Evolutionary conservation across 495 filamentous ascomycete genomes (phyloP), one percentile per base, ranked within the genome.

Genomic region (Penicillium robsamsonii): DNA sequence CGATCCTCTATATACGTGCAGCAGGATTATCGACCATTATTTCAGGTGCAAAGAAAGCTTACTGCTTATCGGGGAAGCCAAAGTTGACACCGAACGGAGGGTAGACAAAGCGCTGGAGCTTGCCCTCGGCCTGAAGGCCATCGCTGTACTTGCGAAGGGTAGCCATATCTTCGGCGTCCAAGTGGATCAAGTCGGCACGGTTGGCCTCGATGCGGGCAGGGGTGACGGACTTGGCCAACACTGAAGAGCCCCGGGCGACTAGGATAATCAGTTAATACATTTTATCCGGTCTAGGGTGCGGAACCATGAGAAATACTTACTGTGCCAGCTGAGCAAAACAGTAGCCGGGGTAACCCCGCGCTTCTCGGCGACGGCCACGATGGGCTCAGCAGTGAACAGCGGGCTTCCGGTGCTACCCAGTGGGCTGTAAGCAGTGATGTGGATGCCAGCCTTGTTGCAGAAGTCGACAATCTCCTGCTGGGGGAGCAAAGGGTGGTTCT

Each of bases 381-480:
- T 83, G 1, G 82, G 79, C 71, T 85, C 84, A 3, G 86, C 84
- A 30, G 79, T 81, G 67, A 91, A 76, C 44, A 92, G 66, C 44
- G 88, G 89, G 46, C 85, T 83, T 2, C 89, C 90, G 11, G 88
- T 91, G 72, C 87, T 90, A 11, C 90, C 89, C 0, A 92, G 71
- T 15, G 88, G 88, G 59, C 82, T 86, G 69, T 91, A 92, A 8
- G 88, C 88, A 30, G 88, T 87, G 62, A 92, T 70, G 62, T 87
- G 84, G 52, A 91, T 91, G 33, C 87, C 87, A 74, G 87, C 87
- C 53, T 78, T 73, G 45, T 79, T 82, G 75, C 87, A 91, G 57
- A 86, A 81, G 66, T 91, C 87, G 35, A 90, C 85, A 62, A 92
- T 87, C 63, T 94, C 89, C 70, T 92, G 86, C 75, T 94, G 90